Base-by-base conservation (phyloP, 108 stramenopile species). In the Conticribra weissflogii region DNA sequence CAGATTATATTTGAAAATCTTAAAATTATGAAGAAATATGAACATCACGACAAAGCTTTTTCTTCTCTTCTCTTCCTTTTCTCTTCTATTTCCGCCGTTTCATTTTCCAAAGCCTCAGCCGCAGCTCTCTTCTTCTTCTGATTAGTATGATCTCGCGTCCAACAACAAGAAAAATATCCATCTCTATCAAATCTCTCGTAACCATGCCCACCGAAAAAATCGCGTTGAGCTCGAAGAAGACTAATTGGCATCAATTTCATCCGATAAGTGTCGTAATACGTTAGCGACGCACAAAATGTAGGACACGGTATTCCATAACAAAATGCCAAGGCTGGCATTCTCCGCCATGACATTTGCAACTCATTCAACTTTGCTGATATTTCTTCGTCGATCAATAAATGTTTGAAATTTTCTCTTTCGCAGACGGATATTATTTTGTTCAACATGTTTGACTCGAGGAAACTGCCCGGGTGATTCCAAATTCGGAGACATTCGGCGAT, bases 151-250 rank as follows among this genome's bases (percentile, higher is more conserved):
- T 85, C 83, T 53, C 71, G 74, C 3, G 85, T 82, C 88, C 88
- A 90, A 23, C 79, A 74, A 12, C 80, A 79, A 55, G 81, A 84
- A 56, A 82, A 90, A 41, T 78, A 74, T 0, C 88, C 88, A 21
- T 66, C 62, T 62, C 55, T 63, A 49, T 85, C 85, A 51, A 71
- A 60, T 7, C 88, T 78, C 67, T 96, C 90, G 58, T 90, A 98
- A n/a, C 94, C 94, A 81, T 96, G 96, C 9, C 87, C 94, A n/a
- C 96, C 97, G 61, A 96, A 98, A 73, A 90, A 98, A 70, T 98
- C 96, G 7, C 97, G 83, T 72, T 97, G 96, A 2, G 96, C 97
- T 74, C 96, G 97, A 28, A 88, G 92, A 3, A 97, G 78, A 65
- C 90, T 86, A 18, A 95, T 88, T 0, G 95, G 94, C 41, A 96